These are phyloP conservation scores for Pythium dissimile DNA, from an alignment of 352 stramenopile species.

Conservation along the genomic window DNA sequence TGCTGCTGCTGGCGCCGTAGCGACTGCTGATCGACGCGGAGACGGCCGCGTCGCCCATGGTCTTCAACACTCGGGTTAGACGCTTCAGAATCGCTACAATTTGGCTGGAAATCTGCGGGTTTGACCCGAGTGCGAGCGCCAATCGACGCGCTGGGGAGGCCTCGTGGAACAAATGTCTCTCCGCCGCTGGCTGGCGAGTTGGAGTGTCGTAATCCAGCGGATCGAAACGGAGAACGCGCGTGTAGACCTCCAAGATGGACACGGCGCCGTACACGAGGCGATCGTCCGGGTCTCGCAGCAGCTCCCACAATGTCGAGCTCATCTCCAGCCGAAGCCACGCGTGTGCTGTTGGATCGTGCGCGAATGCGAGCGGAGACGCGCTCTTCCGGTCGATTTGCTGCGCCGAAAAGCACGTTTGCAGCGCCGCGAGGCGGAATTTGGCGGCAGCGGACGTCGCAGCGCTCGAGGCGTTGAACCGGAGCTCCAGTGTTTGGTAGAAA, in stretches of 20 bases:
- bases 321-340: slow-evolving; percentile 34
- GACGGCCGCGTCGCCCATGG: slow-evolving; percentile 24
- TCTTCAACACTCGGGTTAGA: slow-evolving; percentile 25
- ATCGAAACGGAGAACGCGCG: slow-evolving; percentile 30
- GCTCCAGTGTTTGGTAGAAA: slow-evolving; percentile 34
- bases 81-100: slow-evolving; percentile 24
- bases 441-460: slow-evolving; percentile 27
- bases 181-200: not conserved
- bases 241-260: slow-evolving; percentile 39
- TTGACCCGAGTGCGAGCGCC: not conserved
- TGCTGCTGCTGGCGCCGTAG: not conserved
- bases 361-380: slow-evolving; percentile 25
- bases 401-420: slow-evolving; percentile 35
- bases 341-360: slow-evolving; percentile 16
- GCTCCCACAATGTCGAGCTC: slow-evolving; percentile 15
- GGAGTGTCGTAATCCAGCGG: not conserved
- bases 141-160: slow-evolving; percentile 1
- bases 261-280: slow-evolving; percentile 29
- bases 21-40: slow-evolving; percentile 9
- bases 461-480: slow-evolving; percentile 38
- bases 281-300: slow-evolving; percentile 38
- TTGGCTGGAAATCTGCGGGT: not conserved
- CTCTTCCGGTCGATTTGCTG: slow-evolving; percentile 29
- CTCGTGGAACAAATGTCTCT: not conserved
- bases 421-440: slow-evolving; percentile 36